Evolutionary conservation across 306 rosid species (phyloP).

Genomic region (Ochetophila trinervis): DNA sequence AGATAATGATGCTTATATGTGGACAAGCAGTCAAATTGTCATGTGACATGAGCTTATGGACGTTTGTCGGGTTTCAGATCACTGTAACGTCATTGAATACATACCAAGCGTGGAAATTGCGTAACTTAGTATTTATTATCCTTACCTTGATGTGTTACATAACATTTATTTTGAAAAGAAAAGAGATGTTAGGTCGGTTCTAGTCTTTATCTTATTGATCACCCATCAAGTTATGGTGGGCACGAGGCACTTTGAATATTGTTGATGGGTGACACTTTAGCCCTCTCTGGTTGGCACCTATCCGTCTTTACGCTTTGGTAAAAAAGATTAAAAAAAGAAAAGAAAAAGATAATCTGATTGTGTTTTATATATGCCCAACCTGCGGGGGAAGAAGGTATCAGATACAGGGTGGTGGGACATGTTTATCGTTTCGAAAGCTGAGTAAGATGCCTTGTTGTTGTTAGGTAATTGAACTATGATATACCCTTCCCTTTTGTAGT

Average conservation of each 20-base stretch:
- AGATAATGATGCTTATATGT: conserved; percentile 10
- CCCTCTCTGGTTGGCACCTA: too few species aligned
- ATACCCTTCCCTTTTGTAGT: neutral
- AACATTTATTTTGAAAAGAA: neutral
- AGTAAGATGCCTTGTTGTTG: neutral
- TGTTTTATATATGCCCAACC: conserved; percentile 7
- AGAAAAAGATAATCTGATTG: neutral
- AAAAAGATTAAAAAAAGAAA: too few species aligned
- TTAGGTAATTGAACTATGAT: neutral
- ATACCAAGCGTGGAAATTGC: neutral
- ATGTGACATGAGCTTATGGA: neutral
- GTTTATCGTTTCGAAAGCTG: conserved; percentile 3
- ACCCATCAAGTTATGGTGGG: conserved; percentile 4
- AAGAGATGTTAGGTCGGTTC: conserved; percentile 10
- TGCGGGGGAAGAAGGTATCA: conserved; percentile 17
- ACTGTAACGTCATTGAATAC: neutral
- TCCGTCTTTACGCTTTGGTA: neutral
- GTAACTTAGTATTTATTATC: neutral
- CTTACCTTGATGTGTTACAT: neutral
- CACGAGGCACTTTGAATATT: neutral
- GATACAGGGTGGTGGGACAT: conserved; percentile 12
- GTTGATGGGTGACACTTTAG: neutral
- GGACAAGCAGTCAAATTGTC: neutral
- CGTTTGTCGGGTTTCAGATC: neutral
- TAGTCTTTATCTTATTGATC: conserved; percentile 14